Evolutionary conservation across 2,329 filamentous ascomycete species (phyloP).

Genomic region (Ustilaginoidea virens): DNA sequence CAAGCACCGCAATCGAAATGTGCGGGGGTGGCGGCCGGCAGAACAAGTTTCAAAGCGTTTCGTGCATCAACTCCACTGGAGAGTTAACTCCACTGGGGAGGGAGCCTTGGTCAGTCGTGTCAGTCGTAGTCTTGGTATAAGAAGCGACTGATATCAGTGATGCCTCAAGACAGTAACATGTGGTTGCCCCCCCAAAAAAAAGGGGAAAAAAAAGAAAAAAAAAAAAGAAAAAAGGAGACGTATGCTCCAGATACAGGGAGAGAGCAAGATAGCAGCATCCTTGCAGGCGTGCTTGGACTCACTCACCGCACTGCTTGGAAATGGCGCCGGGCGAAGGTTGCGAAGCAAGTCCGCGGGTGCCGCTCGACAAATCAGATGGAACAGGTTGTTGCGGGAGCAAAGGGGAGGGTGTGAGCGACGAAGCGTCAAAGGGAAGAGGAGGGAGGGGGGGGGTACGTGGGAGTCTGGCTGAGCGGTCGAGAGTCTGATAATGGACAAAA

Average conservation of each 20-base stretch:
- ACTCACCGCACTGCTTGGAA: background rate
- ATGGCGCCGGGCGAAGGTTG: background rate
- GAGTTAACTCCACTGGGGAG: too few species aligned
- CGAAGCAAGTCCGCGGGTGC: slow-evolving; percentile 15
- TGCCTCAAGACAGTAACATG: background rate
- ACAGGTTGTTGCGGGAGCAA: slow-evolving; percentile 3
- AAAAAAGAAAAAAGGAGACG: too few species aligned
- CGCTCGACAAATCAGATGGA: slow-evolving; percentile 10
- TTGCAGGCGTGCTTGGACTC: too few species aligned
- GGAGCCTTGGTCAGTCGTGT: slow-evolving; percentile 9
- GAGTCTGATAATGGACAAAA: too few species aligned
- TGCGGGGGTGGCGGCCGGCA: slow-evolving; percentile 2
- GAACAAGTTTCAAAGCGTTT: background rate
- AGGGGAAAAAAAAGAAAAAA: too few species aligned
- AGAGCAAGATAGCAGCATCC: too few species aligned
- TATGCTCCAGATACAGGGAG: too few species aligned
- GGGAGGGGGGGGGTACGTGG: too few species aligned
- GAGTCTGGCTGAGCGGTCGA: too few species aligned
- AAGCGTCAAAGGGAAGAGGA: too few species aligned
- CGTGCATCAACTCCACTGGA: slow-evolving; percentile 1
- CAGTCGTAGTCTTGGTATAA: slow-evolving; percentile 3
- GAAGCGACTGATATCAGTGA: too few species aligned
- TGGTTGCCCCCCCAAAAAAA: slow-evolving; percentile 1
- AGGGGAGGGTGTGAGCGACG: background rate
- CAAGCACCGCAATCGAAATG: background rate